Percentiles rank a stretch among this genome's conserved stretches.
Evolutionary conservation across 345 rosid species (phyloP).

Genomic region (Isatis tinctoria): DNA sequence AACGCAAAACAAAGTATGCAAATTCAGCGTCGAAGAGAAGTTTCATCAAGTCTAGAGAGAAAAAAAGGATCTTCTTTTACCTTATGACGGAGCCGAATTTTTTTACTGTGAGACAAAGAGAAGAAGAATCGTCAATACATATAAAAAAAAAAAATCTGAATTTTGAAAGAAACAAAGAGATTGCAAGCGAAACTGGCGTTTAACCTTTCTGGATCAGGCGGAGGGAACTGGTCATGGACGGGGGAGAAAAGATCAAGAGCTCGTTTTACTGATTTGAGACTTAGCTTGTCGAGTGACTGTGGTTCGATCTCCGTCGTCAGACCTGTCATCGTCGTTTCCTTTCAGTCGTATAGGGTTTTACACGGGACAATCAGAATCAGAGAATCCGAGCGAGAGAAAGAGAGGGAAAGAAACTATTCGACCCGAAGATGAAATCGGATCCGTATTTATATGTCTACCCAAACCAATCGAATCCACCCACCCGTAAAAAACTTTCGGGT

Average conservation of each 20-base stretch:
- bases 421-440: slow-evolving; percentile 11
- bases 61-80: no score
- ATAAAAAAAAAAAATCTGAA: neutral
- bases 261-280: slow-evolving; percentile 73
- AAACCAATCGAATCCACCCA: neutral
- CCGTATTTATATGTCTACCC: neutral
- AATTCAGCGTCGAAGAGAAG: no score
- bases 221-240: slow-evolving; percentile 53
- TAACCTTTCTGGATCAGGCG: slow-evolving; percentile 67
- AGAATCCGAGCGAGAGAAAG: neutral
- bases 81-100: no score
- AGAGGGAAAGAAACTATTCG: neutral
- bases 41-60: no score
- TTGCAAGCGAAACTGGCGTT: neutral
- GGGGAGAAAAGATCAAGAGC: slow-evolving; percentile 80
- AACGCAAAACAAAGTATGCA: no score
- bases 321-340: slow-evolving; percentile 33
- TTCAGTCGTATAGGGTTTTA: no score
- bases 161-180: neutral
- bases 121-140: slow-evolving; percentile 3
- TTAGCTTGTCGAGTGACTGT: slow-evolving; percentile 72
- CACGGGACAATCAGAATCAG: neutral
- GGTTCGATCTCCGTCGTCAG: slow-evolving; percentile 60
- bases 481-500: neutral
- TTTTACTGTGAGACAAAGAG: neutral